Conservation (phyloP, 768 basidiomycete species). For the Russula ochroleuca region DNA sequence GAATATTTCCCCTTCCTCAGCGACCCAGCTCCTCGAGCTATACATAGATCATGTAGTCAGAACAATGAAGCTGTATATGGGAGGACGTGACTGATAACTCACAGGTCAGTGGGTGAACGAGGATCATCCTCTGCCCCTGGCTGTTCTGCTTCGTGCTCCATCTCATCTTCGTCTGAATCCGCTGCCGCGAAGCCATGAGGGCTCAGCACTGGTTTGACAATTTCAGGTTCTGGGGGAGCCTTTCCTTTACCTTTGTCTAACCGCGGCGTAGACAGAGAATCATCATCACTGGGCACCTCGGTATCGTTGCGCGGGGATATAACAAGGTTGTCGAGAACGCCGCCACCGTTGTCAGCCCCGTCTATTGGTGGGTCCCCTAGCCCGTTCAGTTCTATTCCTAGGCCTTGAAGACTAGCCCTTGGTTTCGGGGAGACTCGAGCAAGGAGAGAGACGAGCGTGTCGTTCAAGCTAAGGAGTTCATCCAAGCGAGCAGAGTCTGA, state of each 20-base stretch:
- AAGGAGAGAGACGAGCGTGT: constrained; percentile 57
- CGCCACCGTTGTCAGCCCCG: not conserved
- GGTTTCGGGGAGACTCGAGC: constrained; percentile 35
- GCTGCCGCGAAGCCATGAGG: constrained; percentile 38
- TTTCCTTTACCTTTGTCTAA: constrained; percentile 77
- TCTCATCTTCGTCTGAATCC: constrained; percentile 46
- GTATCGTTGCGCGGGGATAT: constrained; percentile 7
- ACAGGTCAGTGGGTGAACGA: constrained; percentile 28
- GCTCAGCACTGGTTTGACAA: constrained; percentile 65
- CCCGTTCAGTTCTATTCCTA: constrained; percentile 24
- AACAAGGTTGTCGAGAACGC: not conserved
- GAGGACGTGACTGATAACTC: not conserved
- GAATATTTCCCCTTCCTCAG: constrained; percentile 96
- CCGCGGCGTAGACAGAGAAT: constrained; percentile 51
- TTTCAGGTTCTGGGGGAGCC: constrained; percentile 63
- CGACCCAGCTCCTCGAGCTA: constrained; percentile 74
- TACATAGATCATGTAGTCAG: not conserved
- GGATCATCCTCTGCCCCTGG: constrained; percentile 31
- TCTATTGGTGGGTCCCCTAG: not conserved
- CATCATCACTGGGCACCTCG: constrained; percentile 31
- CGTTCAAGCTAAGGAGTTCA: constrained; percentile 67
- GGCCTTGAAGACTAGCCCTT: constrained; percentile 15
- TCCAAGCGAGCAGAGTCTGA: constrained; percentile 59
- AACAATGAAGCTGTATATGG: not conserved
- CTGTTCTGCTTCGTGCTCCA: constrained; percentile 42